Evolutionary conservation across 257 asterid genomes (phyloP), one percentile per base, ranked within the genome.

Genomic region (Solanum pimpinellifolium): DNA sequence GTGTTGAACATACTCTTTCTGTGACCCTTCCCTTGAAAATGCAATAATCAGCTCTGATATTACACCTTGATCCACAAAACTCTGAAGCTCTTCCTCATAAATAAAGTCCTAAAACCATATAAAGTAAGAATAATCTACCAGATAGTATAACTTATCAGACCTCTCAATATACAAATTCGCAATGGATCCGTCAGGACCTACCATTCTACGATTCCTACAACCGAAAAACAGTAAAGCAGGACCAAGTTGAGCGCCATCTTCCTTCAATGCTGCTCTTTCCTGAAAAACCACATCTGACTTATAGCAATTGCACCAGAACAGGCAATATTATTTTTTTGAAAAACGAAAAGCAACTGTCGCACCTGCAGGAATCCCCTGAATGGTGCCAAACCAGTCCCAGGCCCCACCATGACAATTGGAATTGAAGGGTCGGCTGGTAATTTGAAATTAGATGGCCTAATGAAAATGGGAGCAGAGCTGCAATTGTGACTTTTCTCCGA

Each of bases 331-430:
- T 3, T 4, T 78, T 77, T n/a, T 78, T 2, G 0, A 9, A 84
- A 84, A 60, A 70, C 23, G 37, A 70, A 75, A 35, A 39, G 20
- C 37, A 78, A 73, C 37, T 16, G 56, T 20, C 12, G 33, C 86
- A 93, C 97, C 95, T 93, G 96, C 66, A 94, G 91, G 88, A 94
- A 94, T 87, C 98, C 98, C 88, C 98, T 93, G 62, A 94, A 94
- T 83, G 98, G 98, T 80, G 98, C 98, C 94, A 94, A 90, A 85
- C 98, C 98, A 86, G 98, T 94, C 66, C 98, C 98, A 76, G 98
- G 98, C 75, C 98, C 98, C 46, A 94, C 93, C 98, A 94, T 94
- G 86, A 94, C 87, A 70, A 94, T 88, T 66, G 98, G 98, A 82
- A 85, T 84, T 39, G 93, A 91, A 85, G 98, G 93, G 89, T 93